phyloP scores from a whole-genome alignment of 2,329 filamentous ascomycete genomes.

The Xylaria sp. region DNA sequence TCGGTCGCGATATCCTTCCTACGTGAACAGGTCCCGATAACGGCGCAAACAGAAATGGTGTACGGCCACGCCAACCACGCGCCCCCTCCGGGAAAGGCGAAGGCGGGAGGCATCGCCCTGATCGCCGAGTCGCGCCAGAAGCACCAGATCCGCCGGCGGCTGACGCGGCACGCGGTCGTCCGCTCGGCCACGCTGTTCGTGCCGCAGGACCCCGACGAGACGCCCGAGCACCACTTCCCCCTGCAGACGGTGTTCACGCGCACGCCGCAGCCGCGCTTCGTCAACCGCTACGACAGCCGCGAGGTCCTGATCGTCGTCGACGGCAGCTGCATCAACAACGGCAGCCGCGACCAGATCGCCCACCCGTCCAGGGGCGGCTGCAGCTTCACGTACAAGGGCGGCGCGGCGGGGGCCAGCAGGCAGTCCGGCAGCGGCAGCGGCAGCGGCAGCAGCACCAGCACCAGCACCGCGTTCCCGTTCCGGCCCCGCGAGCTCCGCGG shows the following conservation, averaged over 20 bases:
- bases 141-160: constrained; percentile 21
- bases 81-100: not conserved
- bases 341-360: constrained; percentile 26
- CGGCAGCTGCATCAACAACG: constrained; percentile 45
- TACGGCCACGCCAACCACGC: not conserved
- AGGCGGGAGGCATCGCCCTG: constrained; percentile 10
- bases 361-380: constrained; percentile 27
- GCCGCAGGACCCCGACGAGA: constrained; percentile 29
- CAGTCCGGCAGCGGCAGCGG: too few species aligned
- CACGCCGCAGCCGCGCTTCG: constrained; percentile 35
- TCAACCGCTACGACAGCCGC: constrained; percentile 39
- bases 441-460: too few species aligned
- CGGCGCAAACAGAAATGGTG: not conserved
- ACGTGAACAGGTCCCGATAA: not conserved
- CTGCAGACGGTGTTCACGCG: constrained; percentile 35
- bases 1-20: too few species aligned
- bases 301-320: constrained; percentile 47
- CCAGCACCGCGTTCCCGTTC: constrained; percentile 20
- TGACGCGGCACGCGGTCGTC: constrained; percentile 29
- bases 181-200: constrained; percentile 33
- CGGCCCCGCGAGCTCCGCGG: too few species aligned
- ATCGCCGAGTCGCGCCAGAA: constrained; percentile 14
- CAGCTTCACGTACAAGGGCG: constrained; percentile 38
- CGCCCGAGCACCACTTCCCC: constrained; percentile 39
- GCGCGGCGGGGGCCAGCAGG: too few species aligned